Evolutionary conservation across 345 rosid species (phyloP).

Genomic region (Rubroshorea leprosula): DNA sequence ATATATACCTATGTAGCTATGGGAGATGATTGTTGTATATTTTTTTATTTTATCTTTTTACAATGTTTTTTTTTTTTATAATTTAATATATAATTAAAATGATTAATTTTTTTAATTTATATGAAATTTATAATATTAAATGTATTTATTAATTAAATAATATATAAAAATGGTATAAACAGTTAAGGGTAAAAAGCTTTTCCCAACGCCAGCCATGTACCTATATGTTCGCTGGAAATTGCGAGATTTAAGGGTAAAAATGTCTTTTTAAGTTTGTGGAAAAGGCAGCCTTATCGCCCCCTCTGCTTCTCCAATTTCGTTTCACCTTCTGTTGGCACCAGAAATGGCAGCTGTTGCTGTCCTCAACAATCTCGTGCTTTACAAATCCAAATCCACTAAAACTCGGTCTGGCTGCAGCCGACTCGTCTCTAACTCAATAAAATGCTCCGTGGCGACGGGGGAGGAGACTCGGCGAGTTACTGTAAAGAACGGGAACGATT

Average conservation of each 20-base stretch:
- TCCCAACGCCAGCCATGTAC: too few relatives aligned
- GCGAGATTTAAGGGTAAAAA: not conserved
- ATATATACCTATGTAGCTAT: too few relatives aligned
- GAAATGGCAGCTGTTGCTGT: constrained; percentile 16
- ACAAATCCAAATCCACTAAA: constrained; percentile 12
- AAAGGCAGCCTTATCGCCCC: not conserved
- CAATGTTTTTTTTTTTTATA: too few relatives aligned
- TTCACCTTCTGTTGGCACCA: not conserved
- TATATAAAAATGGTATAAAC: too few relatives aligned
- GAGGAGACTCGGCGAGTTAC: constrained; percentile 38
- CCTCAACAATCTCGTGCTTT: constrained; percentile 26
- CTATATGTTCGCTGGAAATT: not conserved
- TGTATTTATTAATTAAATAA: too few relatives aligned
- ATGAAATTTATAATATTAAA: too few relatives aligned
- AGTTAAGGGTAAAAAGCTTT: too few relatives aligned
- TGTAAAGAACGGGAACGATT: constrained; percentile 68
- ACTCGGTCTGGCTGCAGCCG: constrained; percentile 19
- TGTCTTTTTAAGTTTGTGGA: not conserved
- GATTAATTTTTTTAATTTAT: too few relatives aligned
- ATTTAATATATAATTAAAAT: too few relatives aligned
- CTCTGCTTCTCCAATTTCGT: not conserved
- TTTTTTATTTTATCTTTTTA: too few relatives aligned
- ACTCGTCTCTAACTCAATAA: constrained; percentile 26
- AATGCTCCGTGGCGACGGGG: constrained; percentile 37
- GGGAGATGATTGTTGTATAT: too few relatives aligned